Base-by-base conservation (phyloP, 306 rosid species). In the Cercis canadensis region DNA sequence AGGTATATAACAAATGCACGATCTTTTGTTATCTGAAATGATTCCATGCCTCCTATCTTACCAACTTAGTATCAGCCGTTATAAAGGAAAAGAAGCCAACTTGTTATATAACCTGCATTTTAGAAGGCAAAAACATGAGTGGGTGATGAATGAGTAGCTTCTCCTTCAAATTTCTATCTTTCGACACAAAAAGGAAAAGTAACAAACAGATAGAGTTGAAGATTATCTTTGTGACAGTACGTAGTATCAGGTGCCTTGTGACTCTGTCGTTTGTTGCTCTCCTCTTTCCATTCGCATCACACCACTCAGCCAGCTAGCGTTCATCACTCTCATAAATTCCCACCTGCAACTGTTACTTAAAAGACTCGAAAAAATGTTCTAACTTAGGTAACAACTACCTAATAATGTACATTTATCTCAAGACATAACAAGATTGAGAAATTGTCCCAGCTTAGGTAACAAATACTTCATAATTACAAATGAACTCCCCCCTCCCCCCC, bases 231-330 rank as follows among this genome's bases (percentile, higher is more conserved):
- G 81, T 65, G 63, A 80, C 80, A 62, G 87, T 74, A 82, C 78
- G 49, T 72, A 70, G 96, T 82, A 92, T 92, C 96, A 58, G 98
- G 92, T 92, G 85, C 96, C 77, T 70, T 77, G 75, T 24, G 29
- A 24, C 29, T 24, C 29, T 24, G 29, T 24, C 29, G 29, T 83
- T 52, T 66, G 62, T 71, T 74, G 65, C 8, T 74, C 83, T 84
- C 75, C 7, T 74, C 84, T 82, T 76, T 86, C 83, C 78, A 86
- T 85, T 74, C 77, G 74, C 83, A 88, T 88, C 94, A 85, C 57
- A 63, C 63, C 80, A 69, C 67, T 65, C 62, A 67, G 62, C 70
- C 65, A 75, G 69, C 78, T 57, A 72, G 6, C 36, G 61, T 18
- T 49, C 47, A 15, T 18, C 6, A 29, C 31, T 17, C 70, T 77